phyloP scores from a whole-genome alignment of 345 rosid species.

The Capsella bursapastoris region DNA sequence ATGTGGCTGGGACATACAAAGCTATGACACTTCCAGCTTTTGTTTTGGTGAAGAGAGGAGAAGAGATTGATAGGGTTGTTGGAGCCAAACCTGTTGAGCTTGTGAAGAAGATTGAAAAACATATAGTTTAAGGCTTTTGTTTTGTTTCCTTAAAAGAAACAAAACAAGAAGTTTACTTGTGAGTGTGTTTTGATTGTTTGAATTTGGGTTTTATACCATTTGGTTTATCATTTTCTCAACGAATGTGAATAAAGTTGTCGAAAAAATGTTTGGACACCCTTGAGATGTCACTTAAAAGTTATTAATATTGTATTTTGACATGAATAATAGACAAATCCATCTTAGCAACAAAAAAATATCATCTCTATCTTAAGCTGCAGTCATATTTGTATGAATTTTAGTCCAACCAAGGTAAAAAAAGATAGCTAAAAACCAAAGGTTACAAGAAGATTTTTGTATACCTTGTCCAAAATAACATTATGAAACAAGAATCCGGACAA shows the following conservation, averaged over 20 bases:
- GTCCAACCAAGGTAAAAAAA: not conserved
- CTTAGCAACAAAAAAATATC: not conserved
- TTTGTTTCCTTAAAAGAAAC: not conserved
- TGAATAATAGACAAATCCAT: not conserved
- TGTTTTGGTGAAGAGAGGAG: conserved; percentile 68
- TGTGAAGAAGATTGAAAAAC: conserved; percentile 62
- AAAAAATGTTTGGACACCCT: conserved; percentile 1
- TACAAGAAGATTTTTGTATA: too few species aligned
- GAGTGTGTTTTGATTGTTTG: conserved; percentile 19
- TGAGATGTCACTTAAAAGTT: not conserved
- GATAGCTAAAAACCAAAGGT: too few species aligned
- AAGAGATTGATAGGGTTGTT: conserved; percentile 60
- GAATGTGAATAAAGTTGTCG: conserved; percentile 26
- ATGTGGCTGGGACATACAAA: conserved; percentile 52
- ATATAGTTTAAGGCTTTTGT: conserved; percentile 16
- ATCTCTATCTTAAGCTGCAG: not conserved
- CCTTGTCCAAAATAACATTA: too few species aligned
- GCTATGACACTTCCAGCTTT: conserved; percentile 65
- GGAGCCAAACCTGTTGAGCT: conserved; percentile 70
- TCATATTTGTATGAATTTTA: conserved; percentile 3
- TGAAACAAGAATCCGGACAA: too few species aligned
- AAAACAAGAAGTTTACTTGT: not conserved
- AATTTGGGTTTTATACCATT: not conserved
- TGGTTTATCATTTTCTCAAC: conserved; percentile 19
- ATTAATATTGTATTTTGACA: too few species aligned